Conservation (phyloP, 1,139 yeast genomes). For the Scheffersomyces stambukii region DNA sequence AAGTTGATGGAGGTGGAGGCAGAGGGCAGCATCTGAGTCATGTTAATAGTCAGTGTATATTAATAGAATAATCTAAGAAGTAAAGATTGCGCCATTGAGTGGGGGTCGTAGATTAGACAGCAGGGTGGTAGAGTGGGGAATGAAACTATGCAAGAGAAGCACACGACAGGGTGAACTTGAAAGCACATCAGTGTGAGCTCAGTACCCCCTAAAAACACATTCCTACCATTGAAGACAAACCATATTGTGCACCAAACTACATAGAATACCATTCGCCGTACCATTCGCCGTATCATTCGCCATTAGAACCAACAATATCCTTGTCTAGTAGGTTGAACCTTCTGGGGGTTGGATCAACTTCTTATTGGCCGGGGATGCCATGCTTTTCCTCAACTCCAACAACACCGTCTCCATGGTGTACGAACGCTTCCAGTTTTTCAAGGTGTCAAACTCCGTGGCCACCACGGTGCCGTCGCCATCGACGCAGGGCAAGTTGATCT, state of each 20-base stretch:
- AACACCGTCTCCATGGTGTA: slow-evolving; percentile 90
- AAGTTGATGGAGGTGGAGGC: slow-evolving; percentile 26
- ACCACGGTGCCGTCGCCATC: slow-evolving; percentile 66
- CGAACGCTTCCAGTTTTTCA: slow-evolving; percentile 80
- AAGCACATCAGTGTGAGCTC: too few relatives aligned
- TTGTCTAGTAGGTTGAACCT: slow-evolving; percentile 59
- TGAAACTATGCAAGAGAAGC: too few relatives aligned
- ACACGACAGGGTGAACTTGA: too few relatives aligned
- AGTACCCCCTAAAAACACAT: too few relatives aligned
- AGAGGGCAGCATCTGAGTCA: slow-evolving; percentile 6
- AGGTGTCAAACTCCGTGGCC: slow-evolving; percentile 58
- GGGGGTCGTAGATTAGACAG: not conserved
- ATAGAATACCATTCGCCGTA: too few relatives aligned
- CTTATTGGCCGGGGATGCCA: slow-evolving; percentile 82
- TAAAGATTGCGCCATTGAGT: too few relatives aligned
- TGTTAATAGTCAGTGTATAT: too few relatives aligned
- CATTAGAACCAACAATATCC: not conserved
- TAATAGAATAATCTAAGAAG: too few relatives aligned
- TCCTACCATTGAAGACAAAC: too few relatives aligned
- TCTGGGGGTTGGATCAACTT: slow-evolving; percentile 89
- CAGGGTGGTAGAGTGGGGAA: too few relatives aligned
- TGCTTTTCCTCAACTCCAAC: slow-evolving; percentile 75
- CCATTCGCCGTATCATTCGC: too few relatives aligned
- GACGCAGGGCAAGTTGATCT: slow-evolving; percentile 89
- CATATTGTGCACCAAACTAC: too few relatives aligned